Evolutionary conservation across 805 yeast species (phyloP), one percentile per base, ranked within the genome.

Genomic region (Babjeviella inositovora): DNA sequence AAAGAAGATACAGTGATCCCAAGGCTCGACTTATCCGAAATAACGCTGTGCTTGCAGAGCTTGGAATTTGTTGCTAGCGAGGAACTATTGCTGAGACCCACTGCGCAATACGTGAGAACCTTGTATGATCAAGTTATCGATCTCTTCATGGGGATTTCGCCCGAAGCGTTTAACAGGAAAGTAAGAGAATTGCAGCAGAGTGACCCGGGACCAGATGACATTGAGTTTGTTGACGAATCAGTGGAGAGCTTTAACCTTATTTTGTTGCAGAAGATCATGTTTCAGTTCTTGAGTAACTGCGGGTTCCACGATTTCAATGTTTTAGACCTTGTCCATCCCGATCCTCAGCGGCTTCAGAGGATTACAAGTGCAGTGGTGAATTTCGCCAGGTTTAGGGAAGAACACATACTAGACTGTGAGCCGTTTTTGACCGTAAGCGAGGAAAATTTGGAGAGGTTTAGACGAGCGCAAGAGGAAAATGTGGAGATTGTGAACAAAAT

Each of bases 321-420:
- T 23, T 56, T 65, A 49, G 95, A 84, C 47, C 51, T 84, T 15
- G 55, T 66, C 28, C 70, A 69, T 32, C 95, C 95, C 1, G 93
- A 82, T n/a, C 53, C 77, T 0, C 46, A 43, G 18, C 53, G 93
- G 28, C 56, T 68, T 1, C 52, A 70, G 30, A 51, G 87, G 22
- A 56, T 81, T 11, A 45, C 82, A 14, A 80, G 93, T 40, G 90
- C 90, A 1, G 70, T 82, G 23, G 76, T 82, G 12, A 84, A 84
- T 41, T 84, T 68, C 54, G 92, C 92, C 2, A 52, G 87, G 27
- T 82, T 77, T 38, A 60, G 93, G 33, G 92, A 80, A 34, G 81
- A 72, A 32, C 70, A 77, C 28, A 62, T 72, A 41, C 59, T 55
- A 13, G 84, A 75, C 33, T 71, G 77, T 37, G 81, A 72, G 30